Base-by-base conservation (phyloP, 345 rosid genomes). In the Lagerstroemia speciosa region DNA sequence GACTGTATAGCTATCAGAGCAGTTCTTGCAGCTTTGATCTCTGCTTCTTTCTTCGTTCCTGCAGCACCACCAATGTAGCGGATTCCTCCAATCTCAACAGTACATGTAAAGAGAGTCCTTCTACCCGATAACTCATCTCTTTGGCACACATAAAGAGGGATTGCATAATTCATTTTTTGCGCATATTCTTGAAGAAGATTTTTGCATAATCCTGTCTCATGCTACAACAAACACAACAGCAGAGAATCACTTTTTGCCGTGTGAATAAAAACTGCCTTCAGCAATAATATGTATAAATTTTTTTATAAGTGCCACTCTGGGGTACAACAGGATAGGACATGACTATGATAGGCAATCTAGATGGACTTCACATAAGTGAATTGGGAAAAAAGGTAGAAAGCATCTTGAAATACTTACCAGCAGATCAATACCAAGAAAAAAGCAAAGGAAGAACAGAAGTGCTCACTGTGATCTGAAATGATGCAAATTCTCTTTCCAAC, bases 161-260 rank as follows among this genome's bases (percentile, higher is more conserved):
- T 89, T 3, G 98, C 96, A 62, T 80, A 87, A 71, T 91, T 91
- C 99, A 84, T 91, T 83, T 89, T 94, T 73, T 91, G 98, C 10
- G 98, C 99, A 73, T 86, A 94, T 78, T 89, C 98, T 75, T 89
- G 96, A 71, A 94, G 89, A 61, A 94, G 82, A 74, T 89, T 91
- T 78, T 94, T 91, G 86, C 98, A 88, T 62, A 91, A 77, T 19
- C 96, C 97, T 29, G 86, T 88, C 78, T 89, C 96, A 29, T 85
- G 89, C 99, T 94, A 84, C 71, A 79, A 67, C 24, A 15, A 65
- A 29, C 32, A 65, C 19, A 8, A 11, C n/a, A 65, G 19, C 40
- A 65, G 22, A 37, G 0, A 30, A 40, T 58, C 63, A 30, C 6
- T 9, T 58, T 27, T 58, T 32, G 17, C 12, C 32, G 40, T 15